These are phyloP conservation scores for Diutina mesorugosa DNA, from an alignment of 1,139 yeast species.

Conservation along the genomic window DNA sequence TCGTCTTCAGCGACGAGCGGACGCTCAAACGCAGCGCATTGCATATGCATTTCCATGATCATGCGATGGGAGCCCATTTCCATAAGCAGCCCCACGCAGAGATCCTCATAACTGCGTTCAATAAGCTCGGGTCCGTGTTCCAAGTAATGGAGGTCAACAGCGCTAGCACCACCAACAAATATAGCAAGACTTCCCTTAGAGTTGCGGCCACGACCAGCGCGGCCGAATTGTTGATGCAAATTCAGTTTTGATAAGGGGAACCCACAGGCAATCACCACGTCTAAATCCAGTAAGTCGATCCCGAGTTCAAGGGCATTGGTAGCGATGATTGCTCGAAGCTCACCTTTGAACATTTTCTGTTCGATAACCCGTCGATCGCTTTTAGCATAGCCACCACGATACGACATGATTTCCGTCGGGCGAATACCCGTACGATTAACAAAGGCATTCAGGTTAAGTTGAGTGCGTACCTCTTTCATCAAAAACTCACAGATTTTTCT, in stretches of 20 bases:
- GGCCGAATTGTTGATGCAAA: conserved; percentile 89
- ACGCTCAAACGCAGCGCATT: conserved; percentile 85
- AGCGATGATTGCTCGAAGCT: conserved; percentile 74
- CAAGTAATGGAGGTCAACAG: conserved; percentile 78
- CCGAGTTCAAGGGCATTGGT: conserved; percentile 95
- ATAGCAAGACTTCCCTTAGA: conserved; percentile 57
- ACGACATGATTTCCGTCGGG: conserved; percentile 69
- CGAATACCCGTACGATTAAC: conserved; percentile 6
- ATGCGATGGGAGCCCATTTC: conserved; percentile 21
- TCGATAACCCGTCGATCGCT: conserved; percentile 80
- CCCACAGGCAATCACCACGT: conserved; percentile 85
- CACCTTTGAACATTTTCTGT: conserved; percentile 78
- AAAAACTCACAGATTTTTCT: conserved; percentile 76
- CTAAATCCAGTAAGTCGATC: conserved; percentile 84
- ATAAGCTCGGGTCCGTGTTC: conserved; percentile 55
- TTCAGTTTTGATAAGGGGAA: conserved; percentile 81
- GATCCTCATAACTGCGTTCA: conserved; percentile 29
- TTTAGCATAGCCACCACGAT: conserved; percentile 89
- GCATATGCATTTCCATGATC: conserved; percentile 69
- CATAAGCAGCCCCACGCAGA: conserved; percentile 27
- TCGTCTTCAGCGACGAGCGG: conserved; percentile 50
- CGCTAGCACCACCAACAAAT: conserved; percentile 72
- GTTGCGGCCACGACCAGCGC: conserved; percentile 81
- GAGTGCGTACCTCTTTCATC: conserved; percentile 64
- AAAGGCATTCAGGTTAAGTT: conserved; percentile 8